Evolutionary conservation across 768 basidiomycete species (phyloP).

Genomic region (Lentinula lateritia): DNA sequence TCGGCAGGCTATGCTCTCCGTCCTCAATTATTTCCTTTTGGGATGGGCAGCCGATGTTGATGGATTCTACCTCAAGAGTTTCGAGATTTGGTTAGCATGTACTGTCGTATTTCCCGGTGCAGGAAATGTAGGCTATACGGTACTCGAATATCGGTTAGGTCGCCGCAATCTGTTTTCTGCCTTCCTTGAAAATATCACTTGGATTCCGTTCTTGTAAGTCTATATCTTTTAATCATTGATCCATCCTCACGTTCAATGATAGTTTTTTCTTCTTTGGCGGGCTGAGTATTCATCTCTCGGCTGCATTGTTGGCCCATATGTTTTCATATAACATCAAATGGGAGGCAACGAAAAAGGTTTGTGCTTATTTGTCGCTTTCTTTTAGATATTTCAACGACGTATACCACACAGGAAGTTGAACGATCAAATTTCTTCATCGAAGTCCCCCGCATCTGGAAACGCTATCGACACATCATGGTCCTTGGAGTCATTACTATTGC

Average conservation of each 20-base stretch:
- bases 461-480: slow-evolving; percentile 65
- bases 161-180: slow-evolving; percentile 44
- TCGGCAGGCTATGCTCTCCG: slow-evolving; percentile 52
- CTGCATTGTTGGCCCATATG: slow-evolving; percentile 61
- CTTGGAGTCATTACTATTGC: slow-evolving; percentile 46
- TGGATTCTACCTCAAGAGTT: slow-evolving; percentile 66
- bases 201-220: slow-evolving; percentile 73
- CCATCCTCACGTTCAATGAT: not conserved
- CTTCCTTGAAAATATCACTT: slow-evolving; percentile 54
- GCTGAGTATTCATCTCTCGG: slow-evolving; percentile 62
- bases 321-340: slow-evolving; percentile 77
- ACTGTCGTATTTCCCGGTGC: slow-evolving; percentile 65
- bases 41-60: slow-evolving; percentile 60
- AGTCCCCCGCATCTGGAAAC: slow-evolving; percentile 75
- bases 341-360: slow-evolving; percentile 69
- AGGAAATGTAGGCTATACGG: slow-evolving; percentile 62
- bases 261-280: slow-evolving; percentile 82
- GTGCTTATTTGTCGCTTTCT: slow-evolving; percentile 7
- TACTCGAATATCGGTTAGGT: slow-evolving; percentile 66
- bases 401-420: slow-evolving; percentile 63
- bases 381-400: not conserved
- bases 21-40: slow-evolving; percentile 67
- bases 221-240: not conserved
- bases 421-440: slow-evolving; percentile 89
- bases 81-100: slow-evolving; percentile 72